These are phyloP conservation scores for Trichoderma pleuroti DNA, from an alignment of 2,329 filamentous ascomycete genomes.

Conservation along the genomic window DNA sequence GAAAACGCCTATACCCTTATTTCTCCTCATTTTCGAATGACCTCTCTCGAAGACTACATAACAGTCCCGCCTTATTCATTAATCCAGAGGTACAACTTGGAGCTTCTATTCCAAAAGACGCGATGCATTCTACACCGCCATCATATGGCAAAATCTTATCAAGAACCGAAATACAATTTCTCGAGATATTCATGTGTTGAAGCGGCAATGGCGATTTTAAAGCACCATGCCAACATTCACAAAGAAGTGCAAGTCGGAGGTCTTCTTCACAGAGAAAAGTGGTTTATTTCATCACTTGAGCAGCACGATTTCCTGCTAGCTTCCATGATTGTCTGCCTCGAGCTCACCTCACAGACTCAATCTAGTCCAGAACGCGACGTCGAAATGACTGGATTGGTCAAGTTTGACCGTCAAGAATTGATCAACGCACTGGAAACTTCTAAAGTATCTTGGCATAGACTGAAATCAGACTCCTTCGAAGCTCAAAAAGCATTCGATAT, in stretches of 20 bases:
- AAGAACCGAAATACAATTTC: not conserved
- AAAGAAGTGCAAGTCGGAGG: not conserved
- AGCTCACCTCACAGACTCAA: not conserved
- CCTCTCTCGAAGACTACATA: not conserved
- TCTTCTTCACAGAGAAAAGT: not conserved
- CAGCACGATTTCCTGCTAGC: not conserved
- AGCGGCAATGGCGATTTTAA: not conserved
- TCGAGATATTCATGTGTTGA: not conserved
- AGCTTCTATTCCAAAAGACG: not conserved
- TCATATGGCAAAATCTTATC: not conserved
- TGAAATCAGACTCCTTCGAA: not conserved
- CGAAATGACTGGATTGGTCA: not conserved
- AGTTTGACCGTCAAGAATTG: not conserved
- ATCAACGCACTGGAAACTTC: not conserved
- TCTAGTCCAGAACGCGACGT: not conserved
- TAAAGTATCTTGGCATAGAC: not conserved
- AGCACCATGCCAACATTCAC: not conserved
- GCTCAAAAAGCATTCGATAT: not conserved
- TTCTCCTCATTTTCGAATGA: not conserved
- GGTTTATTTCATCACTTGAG: not conserved
- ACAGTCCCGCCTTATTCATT: not conserved
- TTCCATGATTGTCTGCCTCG: not conserved
- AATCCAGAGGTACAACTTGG: not conserved
- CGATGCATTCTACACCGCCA: not conserved
- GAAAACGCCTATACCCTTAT: not conserved